phyloP scores from a whole-genome alignment of 1,284 basidiomycete species.

The Boletus smithii region DNA sequence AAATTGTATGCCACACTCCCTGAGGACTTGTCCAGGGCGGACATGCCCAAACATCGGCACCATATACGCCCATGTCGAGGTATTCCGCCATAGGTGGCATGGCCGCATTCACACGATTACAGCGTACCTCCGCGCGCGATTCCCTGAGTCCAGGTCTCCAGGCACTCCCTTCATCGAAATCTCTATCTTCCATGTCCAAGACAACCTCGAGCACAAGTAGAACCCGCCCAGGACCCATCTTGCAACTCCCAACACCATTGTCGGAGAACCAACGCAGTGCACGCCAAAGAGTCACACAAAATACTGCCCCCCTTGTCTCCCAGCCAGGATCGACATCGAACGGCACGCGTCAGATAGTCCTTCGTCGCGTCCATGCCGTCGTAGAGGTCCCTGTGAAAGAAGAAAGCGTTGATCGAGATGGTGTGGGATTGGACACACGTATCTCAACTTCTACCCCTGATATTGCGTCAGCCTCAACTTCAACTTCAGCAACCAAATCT shows the following conservation, averaged over 20 bases:
- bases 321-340: slow-evolving; percentile 13
- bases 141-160: slow-evolving; percentile 15
- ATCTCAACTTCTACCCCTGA: slow-evolving; percentile 14
- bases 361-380: slow-evolving; percentile 44
- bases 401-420: slow-evolving; percentile 36
- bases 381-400: slow-evolving; percentile 46
- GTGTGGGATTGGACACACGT: slow-evolving; percentile 1
- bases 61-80: slow-evolving; percentile 26
- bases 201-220: slow-evolving; percentile 6
- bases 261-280: slow-evolving; percentile 32
- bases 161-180: slow-evolving; percentile 17
- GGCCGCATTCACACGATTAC: slow-evolving; percentile 22
- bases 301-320: not conserved
- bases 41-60: slow-evolving; percentile 18
- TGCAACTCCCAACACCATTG: slow-evolving; percentile 33
- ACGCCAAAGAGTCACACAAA: slow-evolving; percentile 25
- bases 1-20: slow-evolving; percentile 13
- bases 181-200: slow-evolving; percentile 12
- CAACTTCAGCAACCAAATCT: slow-evolving; percentile 12
- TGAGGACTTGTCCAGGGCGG: slow-evolving; percentile 25
- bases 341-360: slow-evolving; percentile 27
- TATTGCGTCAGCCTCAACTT: slow-evolving; percentile 13
- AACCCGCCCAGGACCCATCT: slow-evolving; percentile 9
- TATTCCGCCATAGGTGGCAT: slow-evolving; percentile 16
- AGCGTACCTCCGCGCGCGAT: slow-evolving; percentile 11